These are phyloP conservation scores for Cyberlindnera xylosilytica DNA, from an alignment of 805 yeast species.

Conservation along the genomic window DNA sequence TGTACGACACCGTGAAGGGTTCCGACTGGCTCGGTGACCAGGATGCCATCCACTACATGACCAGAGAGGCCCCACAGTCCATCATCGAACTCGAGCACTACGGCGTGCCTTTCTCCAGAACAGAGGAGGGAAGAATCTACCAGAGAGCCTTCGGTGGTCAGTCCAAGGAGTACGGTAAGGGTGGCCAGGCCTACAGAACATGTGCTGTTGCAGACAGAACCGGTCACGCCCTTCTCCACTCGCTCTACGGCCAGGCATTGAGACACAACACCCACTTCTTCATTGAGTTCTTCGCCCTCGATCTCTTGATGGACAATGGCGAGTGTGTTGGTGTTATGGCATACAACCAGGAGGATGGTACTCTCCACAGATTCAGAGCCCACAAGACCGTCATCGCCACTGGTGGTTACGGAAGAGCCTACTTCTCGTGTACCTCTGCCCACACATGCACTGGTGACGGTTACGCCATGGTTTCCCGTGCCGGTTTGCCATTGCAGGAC, in stretches of 20 bases:
- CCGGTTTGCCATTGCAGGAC: conserved; percentile 97
- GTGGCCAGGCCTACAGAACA: conserved; percentile 99
- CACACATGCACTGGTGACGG: conserved; percentile 99
- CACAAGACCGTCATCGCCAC: conserved; percentile 96
- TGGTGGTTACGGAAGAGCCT: conserved; percentile 98
- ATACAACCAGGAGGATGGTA: conserved; percentile 98
- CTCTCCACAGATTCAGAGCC: conserved; percentile 95
- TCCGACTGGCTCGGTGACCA: conserved; percentile 99
- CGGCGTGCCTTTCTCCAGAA: conserved; percentile 98
- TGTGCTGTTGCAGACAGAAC: conserved; percentile 99
- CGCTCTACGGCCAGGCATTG: conserved; percentile 93
- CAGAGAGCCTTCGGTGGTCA: conserved; percentile 99
- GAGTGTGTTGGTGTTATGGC: conserved; percentile 96
- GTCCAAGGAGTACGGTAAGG: conserved; percentile 91
- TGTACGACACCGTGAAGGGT: conserved; percentile 99
- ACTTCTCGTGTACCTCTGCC: conserved; percentile 98
- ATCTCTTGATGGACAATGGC: conserved; percentile 90
- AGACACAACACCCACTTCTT: conserved; percentile 97
- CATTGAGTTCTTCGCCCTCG: conserved; percentile 95
- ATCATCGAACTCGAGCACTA: conserved; percentile 96
- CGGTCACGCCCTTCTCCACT: conserved; percentile 94
- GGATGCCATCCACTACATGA: conserved; percentile 98
- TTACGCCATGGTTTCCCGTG: conserved; percentile 96
- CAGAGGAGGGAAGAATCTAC: conserved; percentile 92
- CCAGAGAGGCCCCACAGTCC: conserved; percentile 94